Conservation (phyloP, 257 asterid genomes). For the Solanum lycopersicoides region DNA sequence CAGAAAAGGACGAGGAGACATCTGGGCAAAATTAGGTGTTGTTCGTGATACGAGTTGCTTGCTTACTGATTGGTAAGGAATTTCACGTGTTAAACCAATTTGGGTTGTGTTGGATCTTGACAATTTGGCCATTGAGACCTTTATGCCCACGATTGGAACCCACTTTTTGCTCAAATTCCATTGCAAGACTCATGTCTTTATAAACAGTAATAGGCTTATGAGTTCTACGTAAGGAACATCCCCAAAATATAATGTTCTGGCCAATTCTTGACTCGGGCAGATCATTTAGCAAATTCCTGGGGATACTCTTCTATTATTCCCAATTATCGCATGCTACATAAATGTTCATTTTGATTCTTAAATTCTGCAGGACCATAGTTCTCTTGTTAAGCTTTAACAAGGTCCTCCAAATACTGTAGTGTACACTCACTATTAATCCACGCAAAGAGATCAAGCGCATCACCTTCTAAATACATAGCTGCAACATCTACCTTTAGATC, state of each 20-base stretch:
- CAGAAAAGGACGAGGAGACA: neutral
- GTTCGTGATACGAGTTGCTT: neutral
- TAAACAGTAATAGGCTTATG: neutral
- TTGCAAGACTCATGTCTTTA: neutral
- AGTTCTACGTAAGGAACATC: neutral
- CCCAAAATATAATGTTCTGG: neutral
- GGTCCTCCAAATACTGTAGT: neutral
- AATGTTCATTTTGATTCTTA: neutral
- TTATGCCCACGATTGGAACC: neutral
- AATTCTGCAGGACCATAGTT: neutral
- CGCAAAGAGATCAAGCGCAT: neutral
- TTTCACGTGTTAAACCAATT: neutral
- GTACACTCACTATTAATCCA: neutral
- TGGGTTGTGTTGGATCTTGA: neutral
- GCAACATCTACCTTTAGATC: neutral
- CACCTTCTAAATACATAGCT: neutral
- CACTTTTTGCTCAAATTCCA: neutral
- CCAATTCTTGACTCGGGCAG: neutral
- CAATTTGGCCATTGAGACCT: neutral
- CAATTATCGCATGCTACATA: neutral
- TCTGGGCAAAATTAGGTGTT: neutral
- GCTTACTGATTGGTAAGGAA: neutral
- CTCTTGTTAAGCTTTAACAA: neutral
- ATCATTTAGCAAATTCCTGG: neutral
- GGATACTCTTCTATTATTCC: neutral